A percentile compares a stretch with the other conserved stretches of the same genome.
Evolutionary conservation across 208 protist genomes (phyloP).

Genomic region (Trypanosoma vivax): DNA sequence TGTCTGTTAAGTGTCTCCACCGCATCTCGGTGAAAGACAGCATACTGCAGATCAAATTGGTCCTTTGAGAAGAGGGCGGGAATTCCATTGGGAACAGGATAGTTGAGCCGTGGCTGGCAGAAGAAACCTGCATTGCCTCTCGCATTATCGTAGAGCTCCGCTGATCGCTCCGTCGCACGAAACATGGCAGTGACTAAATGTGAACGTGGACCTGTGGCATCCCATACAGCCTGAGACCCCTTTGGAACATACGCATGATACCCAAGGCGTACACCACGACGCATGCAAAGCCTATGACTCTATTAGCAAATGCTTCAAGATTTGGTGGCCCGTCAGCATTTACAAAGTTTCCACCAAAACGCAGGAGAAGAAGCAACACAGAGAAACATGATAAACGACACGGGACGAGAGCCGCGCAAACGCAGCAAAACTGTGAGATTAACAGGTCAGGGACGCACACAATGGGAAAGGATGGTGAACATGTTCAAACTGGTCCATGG

Average conservation of each 20-base stretch:
- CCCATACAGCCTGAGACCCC: conserved; percentile 19
- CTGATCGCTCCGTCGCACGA: conserved; percentile 48
- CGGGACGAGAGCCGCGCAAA: no score
- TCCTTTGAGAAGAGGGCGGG: conserved; percentile 51
- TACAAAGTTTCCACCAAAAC: no score
- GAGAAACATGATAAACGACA: no score
- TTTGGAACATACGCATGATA: conserved; percentile 67
- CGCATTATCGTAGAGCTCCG: conserved; percentile 29
- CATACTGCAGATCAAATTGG: conserved; percentile 76
- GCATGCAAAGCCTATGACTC: conserved; percentile 24
- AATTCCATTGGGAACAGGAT: conserved; percentile 46
- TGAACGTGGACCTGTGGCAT: conserved; percentile 8
- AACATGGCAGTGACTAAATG: conserved; percentile 50
- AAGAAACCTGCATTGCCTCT: conserved; percentile 61
- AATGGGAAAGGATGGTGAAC: no score
- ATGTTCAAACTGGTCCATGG: no score
- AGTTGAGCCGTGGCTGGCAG: conserved; percentile 58
- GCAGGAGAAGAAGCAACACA: no score
- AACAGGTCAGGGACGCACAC: no score
- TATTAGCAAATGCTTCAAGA: no score
- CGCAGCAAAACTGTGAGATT: no score
- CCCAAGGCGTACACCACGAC: conserved; percentile 20
- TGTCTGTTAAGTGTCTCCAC: conserved; percentile 67
- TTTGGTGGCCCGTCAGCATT: no score
- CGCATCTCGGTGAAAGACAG: conserved; percentile 74